phyloP scores from a whole-genome alignment of 805 yeast species.

The Monosporozyma siamensis region DNA sequence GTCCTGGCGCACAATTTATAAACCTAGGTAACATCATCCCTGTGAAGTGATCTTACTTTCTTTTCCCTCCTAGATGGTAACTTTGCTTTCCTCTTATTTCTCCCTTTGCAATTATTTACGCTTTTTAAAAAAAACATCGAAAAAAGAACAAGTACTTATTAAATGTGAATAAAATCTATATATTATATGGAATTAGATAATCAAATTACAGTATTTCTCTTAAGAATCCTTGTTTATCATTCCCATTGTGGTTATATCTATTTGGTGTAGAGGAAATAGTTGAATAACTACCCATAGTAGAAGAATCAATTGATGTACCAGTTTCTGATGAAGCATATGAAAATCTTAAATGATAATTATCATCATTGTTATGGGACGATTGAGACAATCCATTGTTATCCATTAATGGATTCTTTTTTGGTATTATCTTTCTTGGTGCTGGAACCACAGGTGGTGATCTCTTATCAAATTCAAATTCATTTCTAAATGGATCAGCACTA shows the following conservation, averaged over 20 bases:
- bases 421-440: conserved; percentile 13
- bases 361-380: not conserved
- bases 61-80: not conserved
- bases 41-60: not conserved
- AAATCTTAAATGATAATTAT: conserved; percentile 6
- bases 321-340: conserved; percentile 13
- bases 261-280: conserved; percentile 15
- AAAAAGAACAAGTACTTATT: not conserved
- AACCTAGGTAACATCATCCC: not conserved
- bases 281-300: conserved; percentile 12
- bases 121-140: not conserved
- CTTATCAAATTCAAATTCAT: conserved; percentile 20
- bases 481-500: conserved; percentile 21
- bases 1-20: not conserved
- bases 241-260: not conserved
- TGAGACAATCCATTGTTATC: no score
- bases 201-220: conserved; percentile 16
- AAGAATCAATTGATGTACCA: conserved; percentile 14
- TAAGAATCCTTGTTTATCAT: conserved; percentile 12
- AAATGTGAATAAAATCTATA: not conserved
- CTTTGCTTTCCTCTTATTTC: not conserved
- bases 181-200: no score
- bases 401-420: no score
- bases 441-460: conserved; percentile 18
- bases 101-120: not conserved